Conservation (phyloP, 176 grass and related monocot genomes). For the Oryza meyeriana region DNA sequence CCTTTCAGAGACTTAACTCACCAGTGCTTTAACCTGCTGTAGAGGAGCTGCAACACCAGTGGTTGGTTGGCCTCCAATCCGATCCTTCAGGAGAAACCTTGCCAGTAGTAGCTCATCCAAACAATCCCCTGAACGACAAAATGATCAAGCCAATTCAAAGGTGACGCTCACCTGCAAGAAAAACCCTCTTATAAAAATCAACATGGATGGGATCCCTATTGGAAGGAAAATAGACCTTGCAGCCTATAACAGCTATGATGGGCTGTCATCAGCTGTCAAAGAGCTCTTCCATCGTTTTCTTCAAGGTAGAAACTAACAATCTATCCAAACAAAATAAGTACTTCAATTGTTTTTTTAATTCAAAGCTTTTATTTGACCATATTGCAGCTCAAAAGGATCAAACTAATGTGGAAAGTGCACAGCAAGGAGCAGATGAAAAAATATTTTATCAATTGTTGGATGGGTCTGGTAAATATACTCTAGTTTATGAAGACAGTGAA, state of each 20-base stretch:
- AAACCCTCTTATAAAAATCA: conserved; percentile 75
- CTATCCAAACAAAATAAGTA: conserved; percentile 28
- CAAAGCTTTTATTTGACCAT: conserved; percentile 15
- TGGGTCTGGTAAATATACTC: conserved; percentile 86
- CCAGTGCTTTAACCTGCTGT: conserved; percentile 21
- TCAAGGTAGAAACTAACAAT: conserved; percentile 49
- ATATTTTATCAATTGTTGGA: conserved; percentile 76
- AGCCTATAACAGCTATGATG: conserved; percentile 68
- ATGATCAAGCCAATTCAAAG: conserved; percentile 35
- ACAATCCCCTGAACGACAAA: conserved; percentile 43
- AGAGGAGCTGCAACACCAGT: conserved; percentile 59
- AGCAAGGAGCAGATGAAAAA: conserved; percentile 42
- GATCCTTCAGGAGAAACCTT: conserved; percentile 84
- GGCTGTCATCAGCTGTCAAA: conserved; percentile 58
- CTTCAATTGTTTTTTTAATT: background rate
- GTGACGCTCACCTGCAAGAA: conserved; percentile 50
- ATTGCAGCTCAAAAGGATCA: conserved; percentile 69
- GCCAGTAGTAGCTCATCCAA: conserved; percentile 61
- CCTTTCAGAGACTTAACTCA: conserved; percentile 29
- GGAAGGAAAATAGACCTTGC: conserved; percentile 88
- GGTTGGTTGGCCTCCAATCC: conserved; percentile 94
- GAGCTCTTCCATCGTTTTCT: conserved; percentile 82
- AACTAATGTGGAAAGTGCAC: conserved; percentile 23
- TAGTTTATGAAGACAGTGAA: conserved; percentile 89
- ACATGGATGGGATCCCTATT: conserved; percentile 97